Percentiles rank a stretch among this genome's conserved stretches.
These are phyloP conservation scores for Aspergillus hancockii DNA, from an alignment of 495 filamentous ascomycete species.

Conservation along the genomic window DNA sequence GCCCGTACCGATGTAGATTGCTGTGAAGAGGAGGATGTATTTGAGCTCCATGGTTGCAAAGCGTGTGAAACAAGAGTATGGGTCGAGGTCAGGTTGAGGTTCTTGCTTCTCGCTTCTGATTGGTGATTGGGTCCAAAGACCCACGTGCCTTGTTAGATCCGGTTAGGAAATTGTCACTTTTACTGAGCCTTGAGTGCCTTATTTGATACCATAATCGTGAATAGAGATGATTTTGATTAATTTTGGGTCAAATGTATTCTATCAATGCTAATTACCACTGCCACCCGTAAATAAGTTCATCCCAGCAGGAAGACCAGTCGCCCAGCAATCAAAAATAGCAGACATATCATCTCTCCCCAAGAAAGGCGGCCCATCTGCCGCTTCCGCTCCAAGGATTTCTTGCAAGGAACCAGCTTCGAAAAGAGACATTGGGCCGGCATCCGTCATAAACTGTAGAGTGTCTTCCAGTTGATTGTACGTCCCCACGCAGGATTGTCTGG, in stretches of 20 bases:
- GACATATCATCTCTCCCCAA: background rate
- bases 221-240: too few relatives aligned
- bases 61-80: background rate
- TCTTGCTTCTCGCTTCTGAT: background rate
- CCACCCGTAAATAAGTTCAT: background rate
- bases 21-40: background rate
- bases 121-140: background rate
- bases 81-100: background rate
- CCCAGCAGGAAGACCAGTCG: background rate
- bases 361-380: too few relatives aligned
- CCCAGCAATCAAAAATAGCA: background rate
- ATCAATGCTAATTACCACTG: background rate
- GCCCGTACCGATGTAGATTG: constrained; percentile 4
- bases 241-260: too few relatives aligned
- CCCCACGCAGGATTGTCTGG: constrained; percentile 3
- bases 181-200: too few relatives aligned
- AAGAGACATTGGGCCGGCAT: too few relatives aligned
- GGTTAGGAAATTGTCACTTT: too few relatives aligned
- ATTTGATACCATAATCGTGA: too few relatives aligned
- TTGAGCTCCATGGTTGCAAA: background rate
- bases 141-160: background rate
- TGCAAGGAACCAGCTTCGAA: too few relatives aligned
- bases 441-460: background rate
- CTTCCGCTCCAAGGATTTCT: too few relatives aligned
- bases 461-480: constrained; percentile 12